Evolutionary conservation across 140 eudicot genomes (phyloP).

Genomic region (Senecio squalidus): DNA sequence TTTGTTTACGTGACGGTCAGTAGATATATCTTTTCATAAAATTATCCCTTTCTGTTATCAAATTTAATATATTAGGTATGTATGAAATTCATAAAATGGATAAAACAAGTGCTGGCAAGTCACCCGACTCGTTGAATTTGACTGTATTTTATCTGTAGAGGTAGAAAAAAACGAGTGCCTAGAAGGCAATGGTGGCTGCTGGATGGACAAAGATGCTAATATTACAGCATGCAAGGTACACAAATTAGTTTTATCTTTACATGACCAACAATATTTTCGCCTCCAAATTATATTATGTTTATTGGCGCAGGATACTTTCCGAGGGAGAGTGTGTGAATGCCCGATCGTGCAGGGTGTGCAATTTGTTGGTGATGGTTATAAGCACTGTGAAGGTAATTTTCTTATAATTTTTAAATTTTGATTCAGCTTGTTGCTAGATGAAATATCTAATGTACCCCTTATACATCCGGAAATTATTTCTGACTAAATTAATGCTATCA

Average conservation of each 20-base stretch:
- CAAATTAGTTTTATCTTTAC: not conserved
- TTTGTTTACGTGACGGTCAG: constrained; percentile 57
- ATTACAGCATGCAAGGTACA: constrained; percentile 84
- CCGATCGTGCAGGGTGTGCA: constrained; percentile 68
- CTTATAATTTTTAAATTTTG: no score
- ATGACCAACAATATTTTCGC: not conserved
- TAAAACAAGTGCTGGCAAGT: no score
- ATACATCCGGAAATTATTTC: not conserved
- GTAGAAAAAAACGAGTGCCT: constrained; percentile 74
- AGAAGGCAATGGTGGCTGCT: constrained; percentile 73
- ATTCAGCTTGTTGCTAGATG: not conserved
- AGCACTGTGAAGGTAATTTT: constrained; percentile 81
- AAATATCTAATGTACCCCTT: not conserved
- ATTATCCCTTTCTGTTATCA: no score
- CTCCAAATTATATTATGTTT: not conserved
- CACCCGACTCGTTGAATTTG: no score
- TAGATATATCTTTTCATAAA: not conserved
- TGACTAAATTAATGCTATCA: not conserved
- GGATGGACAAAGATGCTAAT: constrained; percentile 68
- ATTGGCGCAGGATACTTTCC: constrained; percentile 65
- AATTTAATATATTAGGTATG: no score
- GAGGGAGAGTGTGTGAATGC: no score
- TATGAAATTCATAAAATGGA: no score
- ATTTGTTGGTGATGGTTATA: constrained; percentile 70
- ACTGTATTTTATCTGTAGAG: constrained; percentile 32